Conservation (phyloP, 148 eudicot species). For the Heliamphora exappendiculata region DNA sequence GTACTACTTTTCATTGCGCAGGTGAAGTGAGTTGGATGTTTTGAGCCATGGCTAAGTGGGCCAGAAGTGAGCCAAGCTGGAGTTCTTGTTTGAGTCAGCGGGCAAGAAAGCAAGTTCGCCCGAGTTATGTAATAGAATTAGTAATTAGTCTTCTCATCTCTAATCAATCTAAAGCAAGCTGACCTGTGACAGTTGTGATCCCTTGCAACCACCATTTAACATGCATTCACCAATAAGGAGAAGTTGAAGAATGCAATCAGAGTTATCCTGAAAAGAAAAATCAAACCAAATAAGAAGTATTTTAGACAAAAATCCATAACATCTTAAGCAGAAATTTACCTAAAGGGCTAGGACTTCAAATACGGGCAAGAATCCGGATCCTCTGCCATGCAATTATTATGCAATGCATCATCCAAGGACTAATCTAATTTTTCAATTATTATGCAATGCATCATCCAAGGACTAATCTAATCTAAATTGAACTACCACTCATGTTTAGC, state of each 20-base stretch:
- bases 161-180: neutral
- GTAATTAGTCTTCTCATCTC: too few species aligned
- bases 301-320: neutral
- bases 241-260: neutral
- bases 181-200: neutral
- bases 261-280: neutral
- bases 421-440: too few species aligned
- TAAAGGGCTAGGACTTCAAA: neutral
- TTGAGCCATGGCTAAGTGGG: too few species aligned
- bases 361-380: too few species aligned
- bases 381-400: too few species aligned
- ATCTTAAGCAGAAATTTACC: neutral
- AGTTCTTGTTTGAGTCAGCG: neutral
- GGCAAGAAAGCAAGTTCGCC: neutral
- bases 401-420: too few species aligned
- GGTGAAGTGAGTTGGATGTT: too few species aligned
- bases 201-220: neutral
- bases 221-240: neutral
- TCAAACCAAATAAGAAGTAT: constrained; percentile 1
- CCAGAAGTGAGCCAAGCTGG: neutral
- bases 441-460: too few species aligned
- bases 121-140: too few species aligned
- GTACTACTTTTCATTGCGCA: too few species aligned
- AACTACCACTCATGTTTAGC: too few species aligned
- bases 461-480: too few species aligned